These are phyloP conservation scores for Tuber microsphaerosporum DNA, from an alignment of 495 filamentous ascomycete species.

Conservation along the genomic window DNA sequence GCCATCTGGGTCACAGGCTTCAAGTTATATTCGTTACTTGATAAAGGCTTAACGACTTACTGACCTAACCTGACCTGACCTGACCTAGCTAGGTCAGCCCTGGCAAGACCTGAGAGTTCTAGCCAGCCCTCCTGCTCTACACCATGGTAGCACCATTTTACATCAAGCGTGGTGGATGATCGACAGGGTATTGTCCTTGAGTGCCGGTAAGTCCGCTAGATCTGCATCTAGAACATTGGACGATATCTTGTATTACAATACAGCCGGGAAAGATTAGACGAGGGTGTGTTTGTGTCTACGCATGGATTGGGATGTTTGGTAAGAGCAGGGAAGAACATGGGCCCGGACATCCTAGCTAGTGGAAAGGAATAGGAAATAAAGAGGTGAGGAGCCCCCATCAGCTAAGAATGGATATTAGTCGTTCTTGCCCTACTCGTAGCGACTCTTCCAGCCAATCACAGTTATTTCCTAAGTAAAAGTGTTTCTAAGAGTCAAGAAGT, in stretches of 20 bases:
- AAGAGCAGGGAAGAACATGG: background rate
- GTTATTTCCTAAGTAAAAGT: background rate
- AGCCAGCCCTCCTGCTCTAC: background rate
- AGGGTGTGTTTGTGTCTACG: background rate
- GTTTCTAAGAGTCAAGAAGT: background rate
- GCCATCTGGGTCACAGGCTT: background rate
- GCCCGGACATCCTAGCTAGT: too few species aligned
- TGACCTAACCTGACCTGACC: background rate
- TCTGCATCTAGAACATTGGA: background rate
- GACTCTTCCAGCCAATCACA: background rate
- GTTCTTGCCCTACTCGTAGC: background rate
- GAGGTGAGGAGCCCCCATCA: background rate
- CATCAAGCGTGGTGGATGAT: background rate
- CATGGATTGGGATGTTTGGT: background rate
- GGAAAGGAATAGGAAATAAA: background rate
- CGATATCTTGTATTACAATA: background rate
- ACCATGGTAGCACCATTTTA: background rate
- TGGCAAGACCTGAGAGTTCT: background rate
- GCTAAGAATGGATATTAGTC: background rate
- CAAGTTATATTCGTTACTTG: background rate
- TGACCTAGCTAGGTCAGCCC: background rate
- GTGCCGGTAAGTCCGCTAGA: background rate
- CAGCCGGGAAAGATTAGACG: background rate
- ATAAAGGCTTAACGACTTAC: background rate
- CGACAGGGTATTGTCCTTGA: background rate